phyloP scores from a whole-genome alignment of 768 basidiomycete species.

The Holtermanniella nyarrowii region DNA sequence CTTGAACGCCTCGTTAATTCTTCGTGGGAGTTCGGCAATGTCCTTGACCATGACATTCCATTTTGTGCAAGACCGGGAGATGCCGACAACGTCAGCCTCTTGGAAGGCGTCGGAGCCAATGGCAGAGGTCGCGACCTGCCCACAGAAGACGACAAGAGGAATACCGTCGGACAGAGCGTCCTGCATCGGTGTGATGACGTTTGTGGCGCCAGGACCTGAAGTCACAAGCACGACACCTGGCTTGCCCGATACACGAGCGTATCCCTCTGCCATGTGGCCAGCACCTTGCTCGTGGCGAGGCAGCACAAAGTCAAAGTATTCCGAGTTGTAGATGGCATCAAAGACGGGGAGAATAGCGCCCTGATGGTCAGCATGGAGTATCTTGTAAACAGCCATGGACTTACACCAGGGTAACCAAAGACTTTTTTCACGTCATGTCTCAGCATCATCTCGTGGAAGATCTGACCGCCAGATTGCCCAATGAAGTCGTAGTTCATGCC shows the following conservation, averaged over 20 bases:
- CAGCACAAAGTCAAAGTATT: slow-evolving; percentile 87
- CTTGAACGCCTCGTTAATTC: slow-evolving; percentile 99
- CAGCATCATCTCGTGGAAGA: slow-evolving; percentile 99
- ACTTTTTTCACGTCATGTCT: slow-evolving; percentile 91
- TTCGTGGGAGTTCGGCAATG: slow-evolving; percentile 80
- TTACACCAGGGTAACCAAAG: slow-evolving; percentile 82
- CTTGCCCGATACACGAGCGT: slow-evolving; percentile 92
- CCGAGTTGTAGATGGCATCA: slow-evolving; percentile 94
- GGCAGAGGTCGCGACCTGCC: slow-evolving; percentile 97
- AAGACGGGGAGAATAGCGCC: slow-evolving; percentile 99
- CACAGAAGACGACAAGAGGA: slow-evolving; percentile 87
- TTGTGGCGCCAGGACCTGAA: slow-evolving; percentile 94
- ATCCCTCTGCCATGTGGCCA: slow-evolving; percentile 98
- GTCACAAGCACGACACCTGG: slow-evolving; percentile 97
- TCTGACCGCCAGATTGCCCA: slow-evolving; percentile 88
- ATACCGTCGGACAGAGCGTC: slow-evolving; percentile 91
- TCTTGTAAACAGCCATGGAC: background rate
- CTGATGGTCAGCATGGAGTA: slow-evolving; percentile 3
- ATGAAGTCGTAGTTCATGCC: slow-evolving; percentile 67
- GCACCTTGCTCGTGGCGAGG: slow-evolving; percentile 97
- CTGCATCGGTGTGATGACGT: slow-evolving; percentile 96
- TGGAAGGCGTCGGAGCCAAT: slow-evolving; percentile 99
- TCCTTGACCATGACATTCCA: slow-evolving; percentile 99
- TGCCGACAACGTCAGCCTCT: slow-evolving; percentile 93
- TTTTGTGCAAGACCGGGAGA: slow-evolving; percentile 93